Percentiles rank a stretch among this genome's conserved stretches.
Evolutionary conservation across 140 eudicot genomes (phyloP).

Genomic region (Ambrosia hybrid): DNA sequence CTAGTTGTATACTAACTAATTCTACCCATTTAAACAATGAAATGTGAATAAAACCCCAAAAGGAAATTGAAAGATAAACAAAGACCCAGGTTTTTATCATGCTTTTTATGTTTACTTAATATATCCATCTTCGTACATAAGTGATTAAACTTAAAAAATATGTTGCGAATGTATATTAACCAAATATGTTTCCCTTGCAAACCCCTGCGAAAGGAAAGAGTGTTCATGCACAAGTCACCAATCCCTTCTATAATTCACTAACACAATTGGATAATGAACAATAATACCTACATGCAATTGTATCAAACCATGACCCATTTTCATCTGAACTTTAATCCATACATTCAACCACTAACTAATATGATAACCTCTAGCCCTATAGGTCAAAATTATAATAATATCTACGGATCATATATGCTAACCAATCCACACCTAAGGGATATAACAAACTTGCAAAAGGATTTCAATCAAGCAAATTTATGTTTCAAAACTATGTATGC

Average conservation of each 20-base stretch:
- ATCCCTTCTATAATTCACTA: constrained; percentile 4
- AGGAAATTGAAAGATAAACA: background rate
- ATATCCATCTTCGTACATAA: background rate
- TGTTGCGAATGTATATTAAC: no score
- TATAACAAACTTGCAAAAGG: no score
- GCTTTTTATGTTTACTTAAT: constrained; percentile 5
- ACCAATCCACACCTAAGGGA: no score
- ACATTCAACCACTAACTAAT: background rate
- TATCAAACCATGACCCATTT: background rate
- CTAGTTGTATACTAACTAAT: no score
- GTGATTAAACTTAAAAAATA: background rate
- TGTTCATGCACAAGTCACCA: background rate
- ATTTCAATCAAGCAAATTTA: no score
- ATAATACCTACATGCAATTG: background rate
- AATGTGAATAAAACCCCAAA: no score
- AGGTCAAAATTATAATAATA: no score
- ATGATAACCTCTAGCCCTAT: background rate
- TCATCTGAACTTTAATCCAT: constrained; percentile 6
- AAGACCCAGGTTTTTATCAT: constrained; percentile 1
- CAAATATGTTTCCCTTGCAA: background rate
- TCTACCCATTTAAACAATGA: no score
- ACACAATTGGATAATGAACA: background rate
- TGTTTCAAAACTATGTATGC: no score
- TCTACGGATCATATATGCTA: no score
- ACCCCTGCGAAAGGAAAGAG: background rate